Base-by-base conservation (phyloP, 2,329 filamentous ascomycete species). In the Colletotrichum karsti region DNA sequence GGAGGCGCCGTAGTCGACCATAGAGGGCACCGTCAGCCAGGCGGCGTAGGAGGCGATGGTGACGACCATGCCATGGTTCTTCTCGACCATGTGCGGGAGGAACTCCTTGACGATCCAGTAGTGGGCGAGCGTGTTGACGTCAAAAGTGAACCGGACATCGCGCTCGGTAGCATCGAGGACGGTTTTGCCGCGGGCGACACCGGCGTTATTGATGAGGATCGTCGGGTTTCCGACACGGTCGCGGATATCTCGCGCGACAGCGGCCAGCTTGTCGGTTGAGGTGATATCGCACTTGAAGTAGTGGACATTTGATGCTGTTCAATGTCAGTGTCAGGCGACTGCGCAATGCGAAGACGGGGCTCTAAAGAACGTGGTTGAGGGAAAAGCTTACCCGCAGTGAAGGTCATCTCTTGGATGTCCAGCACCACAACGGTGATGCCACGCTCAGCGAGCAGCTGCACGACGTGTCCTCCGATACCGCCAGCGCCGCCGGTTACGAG, bases 401-500 rank as follows among this genome's bases (percentile, higher is more conserved):
- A 91, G 20, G 84, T 86, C 78, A 90, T 79, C 4, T 60, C 39
- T 72, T 91, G 88, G 35, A 93, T 84, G 79, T 95, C 93, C 37
- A 95, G 77, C 2, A 94, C 90, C 0, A 90, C 90, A 35, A 94
- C 90, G 71, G 88, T 92, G 72, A 92, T 83, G 1, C 87, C 88
- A 68, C 80, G 82, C 75, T 90, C 87, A 0, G 88, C 90, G n/a
- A 96, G 82, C 59, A 91, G 77, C 70, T 85, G 83, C 13, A 92
- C 91, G 3, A 93, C 84, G 39, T 86, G 80, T 20, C 86, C 88
- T 13, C 93, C 93, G 73, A 95, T 94, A 0, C 93, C 93, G 63
- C 88, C 88, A 44, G 90, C 89, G 7, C 93, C 93, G 7, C 93
- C 92, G 0, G 93, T 95, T 20, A 95, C 85, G 46, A 94, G 82